These are phyloP conservation scores for Tripterygium wilfordii DNA, from an alignment of 177 flowering plant genomes.

Conservation along the genomic window DNA sequence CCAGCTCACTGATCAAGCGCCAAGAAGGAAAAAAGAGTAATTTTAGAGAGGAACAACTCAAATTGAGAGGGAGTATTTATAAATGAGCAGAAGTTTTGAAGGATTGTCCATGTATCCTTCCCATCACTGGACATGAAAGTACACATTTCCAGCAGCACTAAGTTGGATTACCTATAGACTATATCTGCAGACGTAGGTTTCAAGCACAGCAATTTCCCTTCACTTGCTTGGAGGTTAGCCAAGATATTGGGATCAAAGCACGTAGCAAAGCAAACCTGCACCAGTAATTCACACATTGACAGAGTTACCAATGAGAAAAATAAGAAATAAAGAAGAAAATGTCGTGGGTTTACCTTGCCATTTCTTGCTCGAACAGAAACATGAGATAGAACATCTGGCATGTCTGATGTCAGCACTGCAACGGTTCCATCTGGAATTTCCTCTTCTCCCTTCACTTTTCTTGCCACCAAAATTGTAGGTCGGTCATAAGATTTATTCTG, in stretches of 20 bases:
- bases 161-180: conserved; percentile 47
- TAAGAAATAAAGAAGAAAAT: too few relatives aligned
- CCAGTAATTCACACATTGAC: background rate
- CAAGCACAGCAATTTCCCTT: conserved; percentile 65
- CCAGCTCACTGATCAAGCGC: conserved; percentile 44
- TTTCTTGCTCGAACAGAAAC: conserved; percentile 16
- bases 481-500: conserved; percentile 7
- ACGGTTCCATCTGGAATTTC: conserved; percentile 11
- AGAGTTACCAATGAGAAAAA: background rate
- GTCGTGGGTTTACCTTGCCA: background rate
- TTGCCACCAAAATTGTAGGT: conserved; percentile 8
- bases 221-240: conserved; percentile 38
- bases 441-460: conserved; percentile 10
- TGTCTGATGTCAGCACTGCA: conserved; percentile 12
- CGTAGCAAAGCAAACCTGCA: conserved; percentile 15
- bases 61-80: too few relatives aligned
- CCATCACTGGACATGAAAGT: too few relatives aligned
- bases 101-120: too few relatives aligned
- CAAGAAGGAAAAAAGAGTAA: conserved; percentile 1
- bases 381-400: conserved; percentile 15
- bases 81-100: too few relatives aligned
- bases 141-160: background rate
- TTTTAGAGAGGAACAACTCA: background rate
- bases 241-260: conserved; percentile 12
- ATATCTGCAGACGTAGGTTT: conserved; percentile 80